These are phyloP conservation scores for Linnemannia exigua DNA, from an alignment of 192 early-diverging fungal species.

Conservation along the genomic window DNA sequence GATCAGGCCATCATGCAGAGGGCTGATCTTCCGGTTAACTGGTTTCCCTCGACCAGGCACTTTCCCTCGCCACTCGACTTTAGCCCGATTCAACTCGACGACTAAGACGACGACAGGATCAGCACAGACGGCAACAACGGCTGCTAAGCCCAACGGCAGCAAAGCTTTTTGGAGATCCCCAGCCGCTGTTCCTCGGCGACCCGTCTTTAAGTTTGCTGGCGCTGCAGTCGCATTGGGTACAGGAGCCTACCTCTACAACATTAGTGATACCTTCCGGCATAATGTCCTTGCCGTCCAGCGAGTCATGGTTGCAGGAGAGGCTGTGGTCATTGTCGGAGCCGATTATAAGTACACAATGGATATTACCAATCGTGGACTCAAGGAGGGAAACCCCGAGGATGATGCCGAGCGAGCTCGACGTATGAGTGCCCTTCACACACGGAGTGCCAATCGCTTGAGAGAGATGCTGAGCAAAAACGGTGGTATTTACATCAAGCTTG, in stretches of 20 bases:
- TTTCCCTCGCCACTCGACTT: background rate
- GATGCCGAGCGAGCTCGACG: slow-evolving; percentile 30
- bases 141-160: background rate
- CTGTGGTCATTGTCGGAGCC: slow-evolving; percentile 33
- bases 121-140: background rate
- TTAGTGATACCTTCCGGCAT: slow-evolving; percentile 43
- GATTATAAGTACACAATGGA: slow-evolving; percentile 55
- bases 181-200: slow-evolving; percentile 16
- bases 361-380: slow-evolving; percentile 33
- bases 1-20: slow-evolving; percentile 29
- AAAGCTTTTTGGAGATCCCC: slow-evolving; percentile 11
- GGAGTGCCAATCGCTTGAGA: slow-evolving; percentile 42
- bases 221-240: slow-evolving; percentile 18
- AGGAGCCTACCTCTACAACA: slow-evolving; percentile 36
- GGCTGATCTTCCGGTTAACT: background rate
- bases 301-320: slow-evolving; percentile 41
- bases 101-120: background rate
- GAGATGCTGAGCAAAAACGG: slow-evolving; percentile 51
- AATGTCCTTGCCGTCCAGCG: slow-evolving; percentile 35
- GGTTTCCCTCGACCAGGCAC: background rate
- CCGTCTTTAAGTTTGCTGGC: slow-evolving; percentile 31
- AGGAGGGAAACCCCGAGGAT: slow-evolving; percentile 29
- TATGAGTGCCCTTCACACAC: slow-evolving; percentile 44
- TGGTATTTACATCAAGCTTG: slow-evolving; percentile 56
- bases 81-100: background rate